Base-by-base conservation (phyloP, 805 yeast species). In the Teunomyces aglyptinius region DNA sequence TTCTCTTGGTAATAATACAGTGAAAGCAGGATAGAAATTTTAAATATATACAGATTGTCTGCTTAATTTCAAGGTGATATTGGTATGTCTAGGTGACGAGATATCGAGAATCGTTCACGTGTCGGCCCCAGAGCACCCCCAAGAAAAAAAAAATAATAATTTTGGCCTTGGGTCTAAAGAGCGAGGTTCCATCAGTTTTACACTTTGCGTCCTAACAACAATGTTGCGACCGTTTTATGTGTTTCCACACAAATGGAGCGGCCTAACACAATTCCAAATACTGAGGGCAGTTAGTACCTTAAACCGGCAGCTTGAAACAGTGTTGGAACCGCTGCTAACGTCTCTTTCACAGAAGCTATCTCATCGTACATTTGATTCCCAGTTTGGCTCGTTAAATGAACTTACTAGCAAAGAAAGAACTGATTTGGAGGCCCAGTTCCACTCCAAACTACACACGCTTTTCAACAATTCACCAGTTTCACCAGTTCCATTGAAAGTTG, bases 381-480 rank as follows among this genome's bases (percentile, higher is more conserved):
- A 36, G 39, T 36, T n/a, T 13, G 27, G 39, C 5, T 36, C 39
- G 12, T 13, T 36, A 6, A 36, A 36, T 36, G 39, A 36, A 26
- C 39, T 36, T 22, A 20, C 15, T 5, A 6, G 28, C 12, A 22
- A 22, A 6, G 39, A 36, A 22, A 19, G 28, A 20, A 19, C 22
- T 6, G 11, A 20, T 15, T 26, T 36, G 12, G 39, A 36, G 12
- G 16, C 15, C 6, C 39, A n/a, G 39, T 22, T 36, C 16, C 6
- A n/a, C 5, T n/a, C 28, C 28, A 36, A 36, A 20, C 3, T 36
- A 36, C 16, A n/a, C 6, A 12, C 6, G 3, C 22, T 16, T n/a
- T 6, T 6, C 28, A 36, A 6, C 1, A 31, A 31, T n/a, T 2
- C 10, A 12, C 3, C 39, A 19, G 6, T n/a, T 3, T 5, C 16